Evolutionary conservation across 2,329 filamentous ascomycete species (phyloP), one percentile per base, ranked within the genome.

Genomic region (Lasiodiplodia sp.): DNA sequence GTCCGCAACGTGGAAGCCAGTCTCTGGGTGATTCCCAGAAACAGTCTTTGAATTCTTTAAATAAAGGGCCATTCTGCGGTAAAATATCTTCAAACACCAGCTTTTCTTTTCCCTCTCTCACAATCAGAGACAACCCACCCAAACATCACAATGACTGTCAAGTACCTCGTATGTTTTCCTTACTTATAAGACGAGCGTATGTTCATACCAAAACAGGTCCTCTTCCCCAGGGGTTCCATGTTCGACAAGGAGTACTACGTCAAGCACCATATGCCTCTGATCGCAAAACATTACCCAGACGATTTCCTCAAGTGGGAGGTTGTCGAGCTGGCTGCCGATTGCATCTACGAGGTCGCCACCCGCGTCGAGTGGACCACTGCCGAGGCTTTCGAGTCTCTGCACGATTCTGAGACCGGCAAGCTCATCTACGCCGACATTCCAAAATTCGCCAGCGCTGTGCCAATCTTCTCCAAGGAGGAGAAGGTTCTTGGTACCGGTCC

Each of bases 231-330:
- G 12, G 56, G 56, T 2, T 14, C 56, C 56, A 28, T 60, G 12
- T 60, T 44, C 56, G 10, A 60, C 21, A 60, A 25, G 21, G 56
- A 60, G 37, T 11, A 60, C 37, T 60, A 60, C 56, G 3, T 25
- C 37, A 60, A 60, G 4, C 1, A 28, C 23, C 56, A 60, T 21
- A 23, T 60, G 56, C 56, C 56, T 14, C 7, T 60, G 14, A 60
- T 60, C 7, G 11, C 37, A 3, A 7, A 25, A 2, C 14, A 23
- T 8, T 60, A 25, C 37, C 56, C 56, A 0, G 56, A 12, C 16
- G 10, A 18, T 2, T n/a, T 60, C 18, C 21, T 60, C 2, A 40
- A 18, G 16, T 60, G 56, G 56, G 56, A 60, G 16, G 56, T 11
- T 6, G 10, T 38, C 3, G 44, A 21, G 14, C 37, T 60, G 23